Percentiles rank a stretch among this genome's conserved stretches.
Conservation (phyloP, 192 early-diverging fungal species). For the Backusella circina region DNA sequence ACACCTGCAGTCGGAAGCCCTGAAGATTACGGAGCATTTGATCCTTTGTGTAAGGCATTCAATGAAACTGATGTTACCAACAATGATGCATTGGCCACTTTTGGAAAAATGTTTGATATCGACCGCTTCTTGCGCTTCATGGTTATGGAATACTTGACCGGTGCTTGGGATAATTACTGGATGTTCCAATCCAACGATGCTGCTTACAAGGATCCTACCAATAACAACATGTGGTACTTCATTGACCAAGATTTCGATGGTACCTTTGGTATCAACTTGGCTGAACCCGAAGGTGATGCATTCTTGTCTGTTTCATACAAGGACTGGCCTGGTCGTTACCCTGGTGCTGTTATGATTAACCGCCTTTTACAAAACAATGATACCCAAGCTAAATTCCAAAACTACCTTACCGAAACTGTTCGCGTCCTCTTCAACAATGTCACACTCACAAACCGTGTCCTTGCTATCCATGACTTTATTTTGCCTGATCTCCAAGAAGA, state of each 20-base stretch:
- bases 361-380: conserved; percentile 39
- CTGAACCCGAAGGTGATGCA: not conserved
- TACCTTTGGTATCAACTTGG: conserved; percentile 48
- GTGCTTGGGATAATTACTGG: conserved; percentile 50
- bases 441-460: conserved; percentile 41
- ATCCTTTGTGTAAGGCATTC: conserved; percentile 28
- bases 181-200: conserved; percentile 41
- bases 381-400: conserved; percentile 32
- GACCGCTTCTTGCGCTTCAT: conserved; percentile 45
- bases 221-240: conserved; percentile 40
- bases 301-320: conserved; percentile 36
- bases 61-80: conserved; percentile 25
- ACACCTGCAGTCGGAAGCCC: conserved; percentile 26
- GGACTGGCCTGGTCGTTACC: conserved; percentile 29
- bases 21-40: conserved; percentile 21
- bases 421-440: conserved; percentile 45
- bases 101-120: conserved; percentile 33
- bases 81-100: conserved; percentile 25
- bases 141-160: conserved; percentile 46
- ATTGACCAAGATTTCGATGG: conserved; percentile 47
- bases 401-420: conserved; percentile 41
- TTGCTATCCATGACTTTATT: conserved; percentile 41
- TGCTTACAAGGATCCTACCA: conserved; percentile 40
- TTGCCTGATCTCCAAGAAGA: conserved; percentile 45
- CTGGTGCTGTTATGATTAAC: conserved; percentile 42